Evolutionary conservation across 2,329 filamentous ascomycete species (phyloP), one percentile per base, ranked within the genome.

Genomic region (Aureobasidium zeae): DNA sequence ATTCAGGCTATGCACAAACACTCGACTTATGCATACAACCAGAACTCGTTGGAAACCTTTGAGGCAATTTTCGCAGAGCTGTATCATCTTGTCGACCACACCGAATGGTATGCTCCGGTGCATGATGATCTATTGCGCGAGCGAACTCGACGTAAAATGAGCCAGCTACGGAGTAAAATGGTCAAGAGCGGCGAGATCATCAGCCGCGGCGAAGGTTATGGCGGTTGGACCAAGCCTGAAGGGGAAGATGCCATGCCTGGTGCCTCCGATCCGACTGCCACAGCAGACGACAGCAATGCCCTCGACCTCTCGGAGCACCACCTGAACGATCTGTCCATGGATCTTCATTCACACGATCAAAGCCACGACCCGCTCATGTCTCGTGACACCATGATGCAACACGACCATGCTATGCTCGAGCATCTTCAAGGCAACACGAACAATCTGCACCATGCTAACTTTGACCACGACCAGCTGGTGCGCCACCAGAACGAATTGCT

Each of bases 171-270:
- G 25, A 56, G 55, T 26, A 61, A 61, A 49, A 62, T 62, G 59
- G 56, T 58, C 37, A 61, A 61, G 53, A 58, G 55, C n/a, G 59
- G 59, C 20, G 59, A 62, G 46, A 62, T 62, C 20, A 44, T 62
- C 21, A 47, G 51, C 15, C 53, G 57, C 4, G 49, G 50, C 5
- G 58, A 61, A 42, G 57, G 53, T 17, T 60, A 57, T 38, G 52
- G 39, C 29, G 58, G 58, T 9, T 61, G 56, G 46, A 52, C 54
- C 31, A 58, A 57, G 42, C 53, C 54, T 4, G 56, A 58, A 25
- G 52, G 34, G 6, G 29, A 59, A 49, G 59, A 57, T 44, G 58
- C 56, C 7, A 55, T 57, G 30, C 55, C 57, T 35, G 48, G 55
- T 29, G 57, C 58, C 15, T 55, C 57, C 12, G 50, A 49, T 32